phyloP scores from a whole-genome alignment of 2,329 filamentous ascomycete species.

The Cercospora sojina region DNA sequence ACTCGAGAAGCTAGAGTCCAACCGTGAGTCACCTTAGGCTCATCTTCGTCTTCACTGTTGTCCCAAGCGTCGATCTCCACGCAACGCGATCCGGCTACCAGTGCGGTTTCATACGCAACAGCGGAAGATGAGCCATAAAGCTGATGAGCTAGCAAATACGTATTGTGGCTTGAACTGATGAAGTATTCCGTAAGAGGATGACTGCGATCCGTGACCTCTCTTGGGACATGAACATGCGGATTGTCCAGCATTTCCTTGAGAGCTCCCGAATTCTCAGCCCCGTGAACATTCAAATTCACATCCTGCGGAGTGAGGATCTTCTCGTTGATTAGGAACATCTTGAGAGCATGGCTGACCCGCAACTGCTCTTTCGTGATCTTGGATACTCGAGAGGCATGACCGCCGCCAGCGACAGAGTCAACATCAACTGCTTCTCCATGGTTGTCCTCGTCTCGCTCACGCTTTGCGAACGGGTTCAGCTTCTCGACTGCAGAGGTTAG shows the following conservation, averaged over 20 bases:
- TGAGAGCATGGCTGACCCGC: constrained; percentile 59
- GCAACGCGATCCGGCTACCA: constrained; percentile 64
- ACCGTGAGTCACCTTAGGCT: constrained; percentile 70
- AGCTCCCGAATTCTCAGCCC: constrained; percentile 46
- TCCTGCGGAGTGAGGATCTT: constrained; percentile 52
- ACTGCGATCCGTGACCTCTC: constrained; percentile 56
- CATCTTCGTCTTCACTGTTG: constrained; percentile 57
- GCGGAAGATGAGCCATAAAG: constrained; percentile 64
- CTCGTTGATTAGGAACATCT: constrained; percentile 56
- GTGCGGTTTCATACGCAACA: constrained; percentile 61
- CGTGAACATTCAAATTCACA: constrained; percentile 44
- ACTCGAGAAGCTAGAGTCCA: constrained; percentile 68
- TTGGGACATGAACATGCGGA: constrained; percentile 59
- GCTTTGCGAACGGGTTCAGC: constrained; percentile 44
- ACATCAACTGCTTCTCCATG: constrained; percentile 54
- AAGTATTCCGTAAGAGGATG: constrained; percentile 68
- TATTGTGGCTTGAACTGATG: constrained; percentile 72
- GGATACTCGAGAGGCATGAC: constrained; percentile 53
- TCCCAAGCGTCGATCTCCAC: constrained; percentile 76
- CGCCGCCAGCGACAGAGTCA: constrained; percentile 57
- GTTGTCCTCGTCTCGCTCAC: constrained; percentile 51
- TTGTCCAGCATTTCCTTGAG: constrained; percentile 56
- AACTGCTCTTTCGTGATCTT: constrained; percentile 54
- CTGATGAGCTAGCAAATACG: constrained; percentile 69
- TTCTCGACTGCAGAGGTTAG: constrained; percentile 37